Evolutionary conservation across 306 rosid genomes (phyloP), one percentile per base, ranked within the genome.

Genomic region (Prunus davidiana): DNA sequence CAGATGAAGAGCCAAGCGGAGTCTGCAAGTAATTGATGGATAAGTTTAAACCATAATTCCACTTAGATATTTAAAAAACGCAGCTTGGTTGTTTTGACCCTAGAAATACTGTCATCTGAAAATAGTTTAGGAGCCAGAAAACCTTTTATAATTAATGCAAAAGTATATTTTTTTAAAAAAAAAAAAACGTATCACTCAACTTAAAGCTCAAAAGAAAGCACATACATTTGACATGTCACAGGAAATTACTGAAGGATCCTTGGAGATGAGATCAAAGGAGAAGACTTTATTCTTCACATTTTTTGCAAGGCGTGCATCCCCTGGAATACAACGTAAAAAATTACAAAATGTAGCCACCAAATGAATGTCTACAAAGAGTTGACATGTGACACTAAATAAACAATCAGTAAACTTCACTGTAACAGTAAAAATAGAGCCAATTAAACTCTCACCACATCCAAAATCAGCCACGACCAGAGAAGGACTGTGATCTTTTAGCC

Each of bases 181-280:
- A 24, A 24, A 30, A 62, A 72, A 16, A n/a, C 8, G 0, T 12
- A 71, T n/a, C 5, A 7, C n/a, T 71, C 51, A 3, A 56, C 16
- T 41, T 19, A 57, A 38, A 3, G 50, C 25, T n/a, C 47, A 41
- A 78, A 67, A 3, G 77, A 78, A 71, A 76, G 79, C 67, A 67
- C 96, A 10, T 87, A 93, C 98, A 66, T 88, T 90, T 80, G 97
- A 86, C 96, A 95, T 92, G 71, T 92, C 93, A 86, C 99, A 95
- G 76, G 97, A 86, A 80, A 90, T 83, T 57, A 95, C 93, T 25
- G 89, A 72, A 32, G 97, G 92, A 80, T 88, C 96, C 43, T 82
- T 85, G 65, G 99, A 87, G 76, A 92, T 93, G 51, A 95, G 97
- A 88, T 95, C 97, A 61, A 95, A 82, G 74, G 99, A 95, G 85